A percentile compares a stretch with the other conserved stretches of the same genome.
These are phyloP conservation scores for Aspergillus flavus DNA, from an alignment of 2,329 filamentous ascomycete genomes.

Conservation along the genomic window DNA sequence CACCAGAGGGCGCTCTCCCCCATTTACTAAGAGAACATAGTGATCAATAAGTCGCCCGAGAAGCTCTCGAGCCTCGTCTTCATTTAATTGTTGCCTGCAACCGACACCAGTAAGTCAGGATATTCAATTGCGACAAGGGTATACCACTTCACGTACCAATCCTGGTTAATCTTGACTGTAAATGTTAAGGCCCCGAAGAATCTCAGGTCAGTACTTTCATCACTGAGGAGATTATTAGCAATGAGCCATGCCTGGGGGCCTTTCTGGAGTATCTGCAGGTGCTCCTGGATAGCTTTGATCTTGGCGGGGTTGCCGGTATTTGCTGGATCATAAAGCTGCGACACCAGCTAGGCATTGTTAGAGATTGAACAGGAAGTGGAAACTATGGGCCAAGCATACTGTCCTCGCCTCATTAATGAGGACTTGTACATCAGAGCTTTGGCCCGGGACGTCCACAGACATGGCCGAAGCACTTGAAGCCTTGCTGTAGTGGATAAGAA, in stretches of 20 bases:
- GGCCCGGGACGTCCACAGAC: constrained; percentile 27
- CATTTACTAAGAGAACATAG: constrained; percentile 45
- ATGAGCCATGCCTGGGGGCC: constrained; percentile 83
- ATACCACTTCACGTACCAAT: constrained; percentile 59
- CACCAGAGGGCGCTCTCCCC: constrained; percentile 42
- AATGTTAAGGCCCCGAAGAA: constrained; percentile 94
- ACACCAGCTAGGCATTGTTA: constrained; percentile 38
- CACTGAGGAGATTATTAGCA: constrained; percentile 72
- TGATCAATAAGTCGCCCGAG: constrained; percentile 45
- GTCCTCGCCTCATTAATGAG: constrained; percentile 34
- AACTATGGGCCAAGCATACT: constrained; percentile 15
- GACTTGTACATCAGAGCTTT: constrained; percentile 26
- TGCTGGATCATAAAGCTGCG: constrained; percentile 45
- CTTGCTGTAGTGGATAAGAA: constrained; percentile 11
- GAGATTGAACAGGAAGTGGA: background rate
- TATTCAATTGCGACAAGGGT: background rate
- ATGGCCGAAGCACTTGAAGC: constrained; percentile 28
- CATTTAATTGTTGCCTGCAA: constrained; percentile 40
- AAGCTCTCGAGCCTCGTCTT: constrained; percentile 37
- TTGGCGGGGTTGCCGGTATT: constrained; percentile 47
- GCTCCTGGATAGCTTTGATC: constrained; percentile 65
- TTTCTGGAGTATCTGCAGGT: constrained; percentile 76
- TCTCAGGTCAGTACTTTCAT: constrained; percentile 72
- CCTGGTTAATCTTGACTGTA: constrained; percentile 92
- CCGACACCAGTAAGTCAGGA: background rate